Percentiles rank a stretch among this genome's conserved stretches.
phyloP scores from a whole-genome alignment of 2,329 filamentous ascomycete genomes.

The Aspergillus clavatus region DNA sequence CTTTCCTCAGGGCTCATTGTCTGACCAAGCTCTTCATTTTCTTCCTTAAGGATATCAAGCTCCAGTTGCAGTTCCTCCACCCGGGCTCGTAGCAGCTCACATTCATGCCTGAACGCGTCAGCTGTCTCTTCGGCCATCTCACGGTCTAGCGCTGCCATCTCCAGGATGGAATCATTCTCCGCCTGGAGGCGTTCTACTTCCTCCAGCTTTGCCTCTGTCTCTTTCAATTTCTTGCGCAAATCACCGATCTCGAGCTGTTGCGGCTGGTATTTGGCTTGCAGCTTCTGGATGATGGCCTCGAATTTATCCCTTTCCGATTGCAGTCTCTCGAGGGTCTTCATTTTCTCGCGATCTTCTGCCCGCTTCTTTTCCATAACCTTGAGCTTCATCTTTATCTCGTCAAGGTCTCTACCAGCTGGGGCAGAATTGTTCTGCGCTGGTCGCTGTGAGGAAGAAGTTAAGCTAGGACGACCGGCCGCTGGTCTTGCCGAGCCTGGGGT shows the following conservation, averaged over 20 bases:
- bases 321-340: conserved; percentile 71
- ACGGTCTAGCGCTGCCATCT: conserved; percentile 81
- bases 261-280: conserved; percentile 82
- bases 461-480: conserved; percentile 22
- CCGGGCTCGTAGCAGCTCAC: conserved; percentile 70
- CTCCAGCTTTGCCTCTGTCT: conserved; percentile 65
- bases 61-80: conserved; percentile 83
- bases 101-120: conserved; percentile 73
- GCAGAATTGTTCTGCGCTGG: conserved; percentile 40
- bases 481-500: conserved; percentile 21
- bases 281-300: conserved; percentile 79
- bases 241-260: conserved; percentile 75
- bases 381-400: conserved; percentile 84
- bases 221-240: conserved; percentile 70
- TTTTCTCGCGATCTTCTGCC: conserved; percentile 75
- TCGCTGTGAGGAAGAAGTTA: conserved; percentile 33
- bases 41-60: conserved; percentile 77
- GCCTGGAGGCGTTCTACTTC: conserved; percentile 69
- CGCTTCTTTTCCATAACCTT: conserved; percentile 83
- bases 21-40: conserved; percentile 76
- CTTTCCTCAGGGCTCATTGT: conserved; percentile 87
- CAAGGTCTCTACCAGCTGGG: conserved; percentile 63
- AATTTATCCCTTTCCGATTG: conserved; percentile 55
- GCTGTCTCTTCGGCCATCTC: conserved; percentile 96
- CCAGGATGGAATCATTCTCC: conserved; percentile 78